Evolutionary conservation across 2,329 filamentous ascomycete genomes (phyloP).

Genomic region (Cladosporium velox): DNA sequence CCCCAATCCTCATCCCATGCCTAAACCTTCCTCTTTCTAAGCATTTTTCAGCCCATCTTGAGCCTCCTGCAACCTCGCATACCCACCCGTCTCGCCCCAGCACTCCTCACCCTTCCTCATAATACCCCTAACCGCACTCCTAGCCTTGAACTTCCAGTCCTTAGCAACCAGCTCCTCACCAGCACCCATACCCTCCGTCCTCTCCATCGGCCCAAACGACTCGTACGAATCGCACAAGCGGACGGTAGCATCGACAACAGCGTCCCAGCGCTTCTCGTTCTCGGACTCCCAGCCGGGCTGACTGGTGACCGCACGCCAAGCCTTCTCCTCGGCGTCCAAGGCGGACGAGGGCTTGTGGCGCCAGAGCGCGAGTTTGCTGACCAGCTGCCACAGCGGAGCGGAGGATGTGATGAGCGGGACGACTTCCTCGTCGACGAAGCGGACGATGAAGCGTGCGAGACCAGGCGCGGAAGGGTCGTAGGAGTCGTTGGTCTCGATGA

Average conservation of each 20-base stretch:
- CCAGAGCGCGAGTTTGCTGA: conserved; percentile 74
- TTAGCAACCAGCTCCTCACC: conserved; percentile 68
- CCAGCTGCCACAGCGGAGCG: conserved; percentile 73
- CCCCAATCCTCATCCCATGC: not conserved
- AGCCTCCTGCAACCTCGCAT: conserved; percentile 59
- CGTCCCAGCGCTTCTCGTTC: conserved; percentile 66
- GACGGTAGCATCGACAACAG: conserved; percentile 75
- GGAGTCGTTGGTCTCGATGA: conserved; percentile 54
- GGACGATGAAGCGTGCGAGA: conserved; percentile 63
- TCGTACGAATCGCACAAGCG: conserved; percentile 82
- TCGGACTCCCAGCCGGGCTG: conserved; percentile 59
- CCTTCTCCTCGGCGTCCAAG: conserved; percentile 83
- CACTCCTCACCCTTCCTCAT: conserved; percentile 76
- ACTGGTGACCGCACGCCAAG: conserved; percentile 73
- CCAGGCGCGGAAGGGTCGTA: conserved; percentile 50
- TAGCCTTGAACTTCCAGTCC: conserved; percentile 86
- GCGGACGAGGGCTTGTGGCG: conserved; percentile 69
- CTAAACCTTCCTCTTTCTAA: not conserved
- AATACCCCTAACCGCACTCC: conserved; percentile 79
- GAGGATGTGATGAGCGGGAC: conserved; percentile 82
- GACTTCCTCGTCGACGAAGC: conserved; percentile 72
- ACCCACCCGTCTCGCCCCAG: conserved; percentile 78
- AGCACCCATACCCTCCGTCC: conserved; percentile 55
- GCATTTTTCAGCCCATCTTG: conserved; percentile 44
- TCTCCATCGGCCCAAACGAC: conserved; percentile 59